Evolutionary conservation across 176 grass and related monocot species (phyloP), one percentile per base, ranked within the genome.

Genomic region (Triticum monococcum): DNA sequence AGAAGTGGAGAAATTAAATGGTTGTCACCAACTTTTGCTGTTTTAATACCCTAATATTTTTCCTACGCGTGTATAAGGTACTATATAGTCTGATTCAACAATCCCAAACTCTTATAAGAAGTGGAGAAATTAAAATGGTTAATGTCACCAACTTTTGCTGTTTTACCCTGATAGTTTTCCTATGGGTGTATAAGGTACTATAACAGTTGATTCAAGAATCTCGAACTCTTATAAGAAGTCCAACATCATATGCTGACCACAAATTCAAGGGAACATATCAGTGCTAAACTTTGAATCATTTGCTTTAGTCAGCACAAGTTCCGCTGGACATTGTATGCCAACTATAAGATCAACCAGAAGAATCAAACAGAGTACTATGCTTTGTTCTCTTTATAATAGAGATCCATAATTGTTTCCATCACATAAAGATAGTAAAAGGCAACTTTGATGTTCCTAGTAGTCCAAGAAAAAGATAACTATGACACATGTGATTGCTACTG

Each of bases 261-360:
- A 84, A 86, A 64, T 63, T 84, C 56, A 69, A 38, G 6, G 35
- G 13, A 62, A 24, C 52, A 57, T 18, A 30, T 61, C 60, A 41
- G 33, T n/a, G 13, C 54, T 30, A 68, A 71, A 76, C 0, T 37
- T 65, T 68, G 66, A 79, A 79, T 36, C 41, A 61, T 75, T 75
- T 50, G 57, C 10, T 84, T 80, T 68, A 31, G 14, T 81, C 10
- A 76, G 36, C 48, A 79, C 20, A 80, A 90, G 22, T 79, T 73
- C 41, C 14, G 72, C 13, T 28, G 32, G 13, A 25, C 22, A 72
- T 24, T 57, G 32, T 33, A 64, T 36, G 32, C 10, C 17, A 30
- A 75, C 10, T 0, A 14, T 26, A 50, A 41, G 6, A 76, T 38
- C 12, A 3, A 75, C 17, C 86, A 40, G 8, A 87, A 87, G 6